Evolutionary conservation across 73 alveolate genomes (phyloP), one percentile per base, ranked within the genome.

Genomic region (Urostyla sp.): DNA sequence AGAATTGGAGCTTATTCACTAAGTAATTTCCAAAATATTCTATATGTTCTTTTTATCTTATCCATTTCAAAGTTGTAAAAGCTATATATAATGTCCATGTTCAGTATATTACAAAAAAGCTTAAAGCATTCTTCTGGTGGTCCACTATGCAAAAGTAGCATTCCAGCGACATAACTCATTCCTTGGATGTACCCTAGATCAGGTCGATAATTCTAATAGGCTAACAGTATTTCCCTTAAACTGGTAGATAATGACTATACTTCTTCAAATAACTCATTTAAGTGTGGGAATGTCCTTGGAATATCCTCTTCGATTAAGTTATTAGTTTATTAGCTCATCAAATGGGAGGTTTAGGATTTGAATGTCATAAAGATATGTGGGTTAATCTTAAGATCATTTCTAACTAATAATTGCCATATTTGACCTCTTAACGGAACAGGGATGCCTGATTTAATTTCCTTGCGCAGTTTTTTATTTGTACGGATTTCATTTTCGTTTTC

Each of bases 101-200:
- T 73, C 4, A 73, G 40, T 20, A 67, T 34, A 50, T 74, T 74
- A 57, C 55, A 57, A 49, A 84, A 32, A 21, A 34, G 56, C 38
- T 45, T 40, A 84, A 92, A 26, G 94, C 85, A 73, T n/a, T 73
- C 95, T 72, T 81, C 89, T 36, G 84, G 90, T 52, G 87, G 90
- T 27, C 92, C 98, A 84, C 92, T 58, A 80, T 94, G 92, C 38
- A 94, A 61, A 23, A 94, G 72, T 27, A 94, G 69, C 45, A 92
- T 87, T 13, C 90, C 98, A 0, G 97, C 98, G 10, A 94, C 83
- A 85, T 83, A 94, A 28, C 94, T 63, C 95, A 94, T 90, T 23
- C 98, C 98, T 67, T 94, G 94, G 11, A 91, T 93, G 82, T 94
- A 94, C n/a, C 98, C 98, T 37, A 94, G 89, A 76, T 94, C 98